Evolutionary conservation across 805 yeast genomes (phyloP).

Genomic region (Saccharomyces eubayanus): DNA sequence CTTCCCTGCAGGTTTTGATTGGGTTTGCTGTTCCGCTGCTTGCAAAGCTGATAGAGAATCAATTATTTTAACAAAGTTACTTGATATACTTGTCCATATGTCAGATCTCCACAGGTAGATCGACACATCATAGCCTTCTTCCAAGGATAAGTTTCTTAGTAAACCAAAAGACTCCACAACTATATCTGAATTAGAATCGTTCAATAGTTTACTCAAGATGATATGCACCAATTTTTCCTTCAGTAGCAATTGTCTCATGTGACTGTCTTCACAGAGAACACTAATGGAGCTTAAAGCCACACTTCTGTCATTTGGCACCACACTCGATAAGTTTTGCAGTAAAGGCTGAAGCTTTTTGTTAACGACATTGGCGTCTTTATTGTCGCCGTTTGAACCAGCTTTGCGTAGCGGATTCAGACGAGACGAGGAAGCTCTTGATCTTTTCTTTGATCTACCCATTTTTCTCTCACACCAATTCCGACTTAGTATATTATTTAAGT

Average conservation of each 20-base stretch:
- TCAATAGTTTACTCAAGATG: conserved; percentile 54
- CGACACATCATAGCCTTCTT: conserved; percentile 81
- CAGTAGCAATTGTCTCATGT: conserved; percentile 52
- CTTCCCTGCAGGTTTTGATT: conserved; percentile 15
- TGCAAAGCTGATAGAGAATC: conserved; percentile 40
- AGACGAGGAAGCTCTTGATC: conserved; percentile 42
- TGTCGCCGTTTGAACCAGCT: conserved; percentile 16
- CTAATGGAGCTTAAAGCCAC: conserved; percentile 71
- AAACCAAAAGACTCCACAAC: conserved; percentile 77
- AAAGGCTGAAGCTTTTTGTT: conserved; percentile 59
- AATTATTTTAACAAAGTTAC: conserved; percentile 43
- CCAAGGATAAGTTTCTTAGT: conserved; percentile 68
- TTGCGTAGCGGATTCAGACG: conserved; percentile 32
- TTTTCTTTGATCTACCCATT: conserved; percentile 74
- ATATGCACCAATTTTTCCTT: conserved; percentile 64
- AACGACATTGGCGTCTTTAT: conserved; percentile 42
- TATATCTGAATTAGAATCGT: conserved; percentile 64
- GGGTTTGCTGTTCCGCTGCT: conserved; percentile 10
- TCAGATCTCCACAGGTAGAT: conserved; percentile 69
- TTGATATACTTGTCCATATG: conserved; percentile 56
- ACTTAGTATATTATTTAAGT: conserved; percentile 1
- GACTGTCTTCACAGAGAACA: conserved; percentile 60
- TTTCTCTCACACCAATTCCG: conserved; percentile 2
- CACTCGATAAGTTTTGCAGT: conserved; percentile 52
- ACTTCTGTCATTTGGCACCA: conserved; percentile 61